A percentile compares a stretch with the other conserved stretches of the same genome.
These are phyloP conservation scores for Triadica sebifera DNA, from an alignment of 345 rosid genomes.

Conservation along the genomic window DNA sequence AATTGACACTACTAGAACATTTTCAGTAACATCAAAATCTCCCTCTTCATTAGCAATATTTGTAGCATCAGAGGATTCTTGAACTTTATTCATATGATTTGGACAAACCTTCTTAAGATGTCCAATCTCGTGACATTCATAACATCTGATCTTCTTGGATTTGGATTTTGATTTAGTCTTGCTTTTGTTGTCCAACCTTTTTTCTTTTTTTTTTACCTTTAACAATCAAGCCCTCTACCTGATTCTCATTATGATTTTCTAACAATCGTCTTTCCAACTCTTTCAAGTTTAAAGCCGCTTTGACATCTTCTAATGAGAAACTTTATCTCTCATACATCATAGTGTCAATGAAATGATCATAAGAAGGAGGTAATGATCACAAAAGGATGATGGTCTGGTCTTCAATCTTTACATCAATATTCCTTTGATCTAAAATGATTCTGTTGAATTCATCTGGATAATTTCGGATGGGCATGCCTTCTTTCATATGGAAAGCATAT, in stretches of 20 bases:
- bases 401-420: not conserved
- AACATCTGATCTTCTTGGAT: too few relatives aligned
- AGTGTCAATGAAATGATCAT: not conserved
- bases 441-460: too few relatives aligned
- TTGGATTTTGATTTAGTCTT: not conserved
- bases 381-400: not conserved
- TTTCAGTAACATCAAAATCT: too few relatives aligned
- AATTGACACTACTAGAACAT: too few relatives aligned
- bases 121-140: not conserved
- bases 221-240: not conserved
- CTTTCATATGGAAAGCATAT: too few relatives aligned
- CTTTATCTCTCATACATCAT: not conserved
- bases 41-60: too few relatives aligned
- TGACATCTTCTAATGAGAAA: too few relatives aligned
- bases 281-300: not conserved
- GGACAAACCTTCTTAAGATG: not conserved
- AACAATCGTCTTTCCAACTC: not conserved
- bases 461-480: too few relatives aligned
- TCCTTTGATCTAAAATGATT: not conserved
- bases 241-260: not conserved
- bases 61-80: too few relatives aligned
- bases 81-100: not conserved
- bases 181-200: not conserved
- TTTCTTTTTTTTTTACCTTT: not conserved
- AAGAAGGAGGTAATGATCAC: not conserved